phyloP scores from a whole-genome alignment of 441 rosid genomes.

The Eutrema salsugineum region DNA sequence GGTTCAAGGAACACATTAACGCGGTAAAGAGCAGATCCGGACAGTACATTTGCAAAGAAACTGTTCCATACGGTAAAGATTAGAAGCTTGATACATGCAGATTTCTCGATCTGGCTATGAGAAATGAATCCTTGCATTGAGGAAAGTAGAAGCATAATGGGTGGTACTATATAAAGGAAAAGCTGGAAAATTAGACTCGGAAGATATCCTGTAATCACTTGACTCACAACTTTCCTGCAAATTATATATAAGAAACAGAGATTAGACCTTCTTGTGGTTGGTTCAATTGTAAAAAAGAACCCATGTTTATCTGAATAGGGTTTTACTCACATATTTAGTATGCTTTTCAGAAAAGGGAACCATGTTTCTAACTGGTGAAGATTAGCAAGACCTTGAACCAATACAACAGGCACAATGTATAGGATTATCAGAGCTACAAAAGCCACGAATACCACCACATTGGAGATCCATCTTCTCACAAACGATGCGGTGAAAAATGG shows the following conservation, averaged over 20 bases:
- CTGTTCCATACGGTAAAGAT: constrained; percentile 81
- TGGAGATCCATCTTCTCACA: constrained; percentile 69
- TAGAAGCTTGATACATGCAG: constrained; percentile 76
- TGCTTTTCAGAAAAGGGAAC: constrained; percentile 72
- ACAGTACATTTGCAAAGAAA: constrained; percentile 78
- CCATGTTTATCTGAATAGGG: not conserved
- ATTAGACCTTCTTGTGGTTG: not conserved
- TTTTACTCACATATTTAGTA: constrained; percentile 64
- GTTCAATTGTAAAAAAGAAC: not conserved
- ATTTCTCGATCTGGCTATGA: constrained; percentile 63
- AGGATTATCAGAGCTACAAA: constrained; percentile 53
- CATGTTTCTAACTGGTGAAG: constrained; percentile 69
- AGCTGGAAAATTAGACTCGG: constrained; percentile 79
- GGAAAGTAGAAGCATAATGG: constrained; percentile 65
- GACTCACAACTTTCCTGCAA: constrained; percentile 66
- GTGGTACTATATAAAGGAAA: constrained; percentile 65
- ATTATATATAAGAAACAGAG: not conserved
- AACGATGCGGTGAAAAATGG: constrained; percentile 88
- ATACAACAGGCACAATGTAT: constrained; percentile 74
- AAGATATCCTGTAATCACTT: constrained; percentile 90
- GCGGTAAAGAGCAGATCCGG: constrained; percentile 74
- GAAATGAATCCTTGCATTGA: constrained; percentile 81
- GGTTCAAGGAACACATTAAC: constrained; percentile 71
- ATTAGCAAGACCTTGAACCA: constrained; percentile 94
- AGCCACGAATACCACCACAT: constrained; percentile 51